Percentiles rank a stretch among this genome's conserved stretches.
phyloP scores from a whole-genome alignment of 2,329 filamentous ascomycete species.

The Emergomyces pasteurianus region DNA sequence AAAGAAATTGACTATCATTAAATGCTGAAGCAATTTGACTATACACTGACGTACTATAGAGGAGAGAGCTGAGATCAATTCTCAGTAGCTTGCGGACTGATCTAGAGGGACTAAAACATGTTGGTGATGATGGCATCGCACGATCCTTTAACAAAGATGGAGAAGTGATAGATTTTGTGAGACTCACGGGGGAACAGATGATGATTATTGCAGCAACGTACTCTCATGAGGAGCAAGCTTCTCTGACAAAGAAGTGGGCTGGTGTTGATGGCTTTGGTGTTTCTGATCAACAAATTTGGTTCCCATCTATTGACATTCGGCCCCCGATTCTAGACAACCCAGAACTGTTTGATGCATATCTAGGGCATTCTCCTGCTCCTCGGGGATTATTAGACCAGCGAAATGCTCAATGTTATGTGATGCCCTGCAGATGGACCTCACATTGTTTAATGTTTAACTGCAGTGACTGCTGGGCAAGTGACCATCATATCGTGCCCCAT shows the following conservation, averaged over 20 bases:
- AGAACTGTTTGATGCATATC: neutral
- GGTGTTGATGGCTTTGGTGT: neutral
- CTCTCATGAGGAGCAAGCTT: neutral
- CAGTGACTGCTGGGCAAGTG: too few species aligned
- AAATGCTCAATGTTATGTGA: too few species aligned
- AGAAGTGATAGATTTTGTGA: neutral
- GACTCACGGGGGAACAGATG: neutral
- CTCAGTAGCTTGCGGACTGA: neutral
- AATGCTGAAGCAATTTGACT: neutral
- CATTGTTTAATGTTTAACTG: too few species aligned
- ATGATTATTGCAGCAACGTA: neutral
- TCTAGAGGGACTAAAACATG: neutral
- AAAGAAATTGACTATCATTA: too few species aligned
- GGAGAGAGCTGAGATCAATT: neutral
- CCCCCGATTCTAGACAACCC: neutral
- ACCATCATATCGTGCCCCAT: too few species aligned
- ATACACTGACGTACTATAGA: neutral
- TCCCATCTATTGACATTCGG: neutral
- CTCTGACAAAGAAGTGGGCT: neutral
- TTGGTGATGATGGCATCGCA: neutral
- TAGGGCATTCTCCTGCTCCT: neutral
- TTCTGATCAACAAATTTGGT: neutral
- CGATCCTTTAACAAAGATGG: neutral
- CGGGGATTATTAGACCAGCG: neutral
- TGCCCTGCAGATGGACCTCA: too few species aligned